phyloP scores from a whole-genome alignment of 2,329 filamentous ascomycete species.

The Aspergillus amoenus region DNA sequence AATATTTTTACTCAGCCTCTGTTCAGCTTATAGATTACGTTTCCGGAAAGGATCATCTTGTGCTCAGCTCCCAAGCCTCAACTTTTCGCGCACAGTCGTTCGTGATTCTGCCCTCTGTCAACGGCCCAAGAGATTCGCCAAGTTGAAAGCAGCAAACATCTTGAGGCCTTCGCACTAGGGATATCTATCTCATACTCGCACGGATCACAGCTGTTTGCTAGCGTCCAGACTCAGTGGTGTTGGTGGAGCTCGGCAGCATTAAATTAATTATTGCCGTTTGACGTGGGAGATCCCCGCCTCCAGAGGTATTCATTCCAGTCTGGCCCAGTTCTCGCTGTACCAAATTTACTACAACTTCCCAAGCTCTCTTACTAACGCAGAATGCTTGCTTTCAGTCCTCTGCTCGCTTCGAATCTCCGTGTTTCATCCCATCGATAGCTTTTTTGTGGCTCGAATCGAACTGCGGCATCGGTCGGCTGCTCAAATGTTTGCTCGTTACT shows the following conservation, averaged over 20 bases:
- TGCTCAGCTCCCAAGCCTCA: neutral
- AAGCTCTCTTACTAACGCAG: slow-evolving; percentile 7
- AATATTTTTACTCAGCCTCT: neutral
- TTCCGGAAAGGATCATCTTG: neutral
- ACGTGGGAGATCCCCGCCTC: slow-evolving; percentile 34
- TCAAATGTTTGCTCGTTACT: slow-evolving; percentile 15
- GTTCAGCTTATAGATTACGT: neutral
- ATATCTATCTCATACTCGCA: neutral
- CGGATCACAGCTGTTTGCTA: neutral
- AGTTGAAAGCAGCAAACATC: neutral
- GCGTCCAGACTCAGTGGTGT: slow-evolving; percentile 3
- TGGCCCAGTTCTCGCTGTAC: slow-evolving; percentile 6
- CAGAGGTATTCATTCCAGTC: slow-evolving; percentile 20
- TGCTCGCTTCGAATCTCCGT: slow-evolving; percentile 6
- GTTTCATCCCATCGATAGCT: neutral
- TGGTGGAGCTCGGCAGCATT: slow-evolving; percentile 32
- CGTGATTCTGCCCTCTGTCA: neutral
- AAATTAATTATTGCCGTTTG: slow-evolving; percentile 24
- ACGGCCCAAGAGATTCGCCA: neutral
- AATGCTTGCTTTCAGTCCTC: slow-evolving; percentile 6
- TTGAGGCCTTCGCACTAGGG: neutral
- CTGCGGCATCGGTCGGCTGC: neutral
- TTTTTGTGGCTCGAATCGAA: neutral
- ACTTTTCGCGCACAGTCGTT: neutral
- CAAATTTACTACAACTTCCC: neutral